phyloP scores from a whole-genome alignment of 2,329 filamentous ascomycete genomes.

The Fonsecaea pedrosoi region DNA sequence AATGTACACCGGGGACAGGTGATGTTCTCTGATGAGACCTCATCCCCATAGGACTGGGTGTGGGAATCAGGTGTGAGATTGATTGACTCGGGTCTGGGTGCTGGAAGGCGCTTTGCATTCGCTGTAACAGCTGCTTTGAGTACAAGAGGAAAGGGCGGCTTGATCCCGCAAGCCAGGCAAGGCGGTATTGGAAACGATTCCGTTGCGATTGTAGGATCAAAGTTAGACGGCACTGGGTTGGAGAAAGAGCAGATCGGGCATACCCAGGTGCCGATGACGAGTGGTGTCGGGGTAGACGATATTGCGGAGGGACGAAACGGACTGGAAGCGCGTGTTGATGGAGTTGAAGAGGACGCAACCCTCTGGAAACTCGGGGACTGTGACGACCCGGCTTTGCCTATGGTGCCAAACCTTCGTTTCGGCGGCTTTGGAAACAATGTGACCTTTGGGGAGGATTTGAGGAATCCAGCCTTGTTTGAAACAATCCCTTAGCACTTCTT shows the following conservation, averaged over 20 bases:
- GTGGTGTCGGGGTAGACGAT: slow-evolving; percentile 47
- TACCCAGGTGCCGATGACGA: slow-evolving; percentile 77
- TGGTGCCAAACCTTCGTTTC: slow-evolving; percentile 67
- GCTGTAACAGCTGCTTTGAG: slow-evolving; percentile 85
- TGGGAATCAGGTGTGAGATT: neutral
- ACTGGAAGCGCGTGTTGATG: slow-evolving; percentile 43
- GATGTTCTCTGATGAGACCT: slow-evolving; percentile 37
- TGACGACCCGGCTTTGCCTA: slow-evolving; percentile 54
- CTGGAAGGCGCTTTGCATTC: slow-evolving; percentile 58
- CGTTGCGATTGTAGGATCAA: slow-evolving; percentile 82
- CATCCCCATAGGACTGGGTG: slow-evolving; percentile 18
- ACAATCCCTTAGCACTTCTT: slow-evolving; percentile 32
- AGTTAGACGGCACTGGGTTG: slow-evolving; percentile 90
- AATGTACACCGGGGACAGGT: slow-evolving; percentile 90
- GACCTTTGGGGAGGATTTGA: slow-evolving; percentile 94
- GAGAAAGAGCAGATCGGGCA: slow-evolving; percentile 96
- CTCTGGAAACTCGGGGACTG: slow-evolving; percentile 36
- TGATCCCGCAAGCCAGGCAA: slow-evolving; percentile 92
- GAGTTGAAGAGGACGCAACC: slow-evolving; percentile 42
- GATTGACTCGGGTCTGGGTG: slow-evolving; percentile 7
- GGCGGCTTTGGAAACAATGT: slow-evolving; percentile 82
- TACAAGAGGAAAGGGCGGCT: slow-evolving; percentile 80
- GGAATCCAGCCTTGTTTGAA: slow-evolving; percentile 78
- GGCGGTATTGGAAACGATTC: slow-evolving; percentile 81
- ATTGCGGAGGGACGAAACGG: slow-evolving; percentile 46